phyloP scores from a whole-genome alignment of 1,284 basidiomycete genomes.

The Kwoniella shivajii region DNA sequence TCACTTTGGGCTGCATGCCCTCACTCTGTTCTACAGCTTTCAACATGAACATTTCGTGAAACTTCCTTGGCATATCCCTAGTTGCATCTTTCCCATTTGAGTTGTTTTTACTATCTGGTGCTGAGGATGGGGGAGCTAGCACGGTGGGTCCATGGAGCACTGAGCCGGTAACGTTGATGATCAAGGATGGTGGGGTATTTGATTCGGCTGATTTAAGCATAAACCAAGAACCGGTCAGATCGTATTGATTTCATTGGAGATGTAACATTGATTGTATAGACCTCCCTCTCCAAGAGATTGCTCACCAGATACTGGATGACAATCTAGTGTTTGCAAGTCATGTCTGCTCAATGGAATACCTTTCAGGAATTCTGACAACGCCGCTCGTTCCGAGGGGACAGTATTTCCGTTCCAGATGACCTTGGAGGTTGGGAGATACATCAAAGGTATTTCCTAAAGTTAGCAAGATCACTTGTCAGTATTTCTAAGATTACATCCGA shows the following conservation, averaged over 20 bases:
- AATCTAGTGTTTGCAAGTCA: slow-evolving; percentile 49
- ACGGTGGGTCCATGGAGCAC: slow-evolving; percentile 47
- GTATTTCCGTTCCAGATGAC: slow-evolving; percentile 51
- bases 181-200: slow-evolving; percentile 39
- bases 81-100: slow-evolving; percentile 26
- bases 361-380: slow-evolving; percentile 39
- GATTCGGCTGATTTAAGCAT: slow-evolving; percentile 16
- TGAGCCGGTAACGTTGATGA: slow-evolving; percentile 47
- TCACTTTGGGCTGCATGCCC: slow-evolving; percentile 48
- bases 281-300: slow-evolving; percentile 5
- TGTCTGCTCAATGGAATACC: slow-evolving; percentile 43
- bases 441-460: slow-evolving; percentile 39
- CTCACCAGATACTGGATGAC: slow-evolving; percentile 44
- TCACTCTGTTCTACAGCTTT: slow-evolving; percentile 39
- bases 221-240: not conserved
- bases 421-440: slow-evolving; percentile 44
- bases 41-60: slow-evolving; percentile 50
- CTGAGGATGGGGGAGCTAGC: slow-evolving; percentile 18
- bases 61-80: slow-evolving; percentile 44
- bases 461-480: not conserved
- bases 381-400: slow-evolving; percentile 24
- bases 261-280: not conserved
- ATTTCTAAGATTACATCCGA: not conserved
- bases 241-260: not conserved
- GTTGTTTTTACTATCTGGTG: slow-evolving; percentile 5